A percentile compares a stretch with the other conserved stretches of the same genome.
These are phyloP conservation scores for Tulasnella sp. DNA, from an alignment of 768 basidiomycete species.

Conservation along the genomic window DNA sequence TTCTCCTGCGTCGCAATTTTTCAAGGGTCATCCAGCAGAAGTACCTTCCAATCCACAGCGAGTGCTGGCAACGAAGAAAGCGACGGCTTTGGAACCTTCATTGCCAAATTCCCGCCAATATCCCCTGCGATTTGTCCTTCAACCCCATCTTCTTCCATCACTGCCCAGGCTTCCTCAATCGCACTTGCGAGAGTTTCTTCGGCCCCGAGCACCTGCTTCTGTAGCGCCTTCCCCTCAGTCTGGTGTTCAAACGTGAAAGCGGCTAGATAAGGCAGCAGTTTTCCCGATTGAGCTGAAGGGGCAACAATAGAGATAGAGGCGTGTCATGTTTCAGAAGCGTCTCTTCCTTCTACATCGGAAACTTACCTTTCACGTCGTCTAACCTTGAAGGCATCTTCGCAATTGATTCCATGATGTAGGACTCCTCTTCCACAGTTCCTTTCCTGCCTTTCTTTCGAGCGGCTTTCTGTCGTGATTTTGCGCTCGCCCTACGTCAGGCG, in stretches of 20 bases:
- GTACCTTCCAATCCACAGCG: conserved; percentile 7
- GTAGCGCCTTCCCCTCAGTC: conserved; percentile 52
- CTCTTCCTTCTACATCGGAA: too few species aligned
- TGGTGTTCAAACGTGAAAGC: conserved; percentile 58
- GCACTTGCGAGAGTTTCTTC: conserved; percentile 43
- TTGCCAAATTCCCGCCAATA: not conserved
- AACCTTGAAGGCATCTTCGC: conserved; percentile 62
- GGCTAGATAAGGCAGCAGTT: conserved; percentile 65
- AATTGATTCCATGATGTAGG: conserved; percentile 78
- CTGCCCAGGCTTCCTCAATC: conserved; percentile 54
- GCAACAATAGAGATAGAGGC: conserved; percentile 6
- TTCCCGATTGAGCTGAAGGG: conserved; percentile 48
- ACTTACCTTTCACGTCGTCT: conserved; percentile 48
- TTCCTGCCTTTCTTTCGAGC: conserved; percentile 81
- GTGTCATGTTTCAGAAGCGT: not conserved
- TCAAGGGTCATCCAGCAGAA: not conserved
- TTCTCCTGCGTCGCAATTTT: too few species aligned
- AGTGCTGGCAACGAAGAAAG: not conserved
- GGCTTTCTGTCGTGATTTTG: conserved; percentile 73
- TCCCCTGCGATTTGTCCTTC: not conserved
- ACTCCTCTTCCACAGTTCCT: conserved; percentile 93
- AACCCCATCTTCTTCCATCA: conserved; percentile 54
- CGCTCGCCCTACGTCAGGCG: conserved; percentile 44
- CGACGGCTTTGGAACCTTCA: not conserved
- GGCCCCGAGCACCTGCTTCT: conserved; percentile 46